Evolutionary conservation across 2,329 filamentous ascomycete genomes (phyloP).

Genomic region (Penicillium sp.): DNA sequence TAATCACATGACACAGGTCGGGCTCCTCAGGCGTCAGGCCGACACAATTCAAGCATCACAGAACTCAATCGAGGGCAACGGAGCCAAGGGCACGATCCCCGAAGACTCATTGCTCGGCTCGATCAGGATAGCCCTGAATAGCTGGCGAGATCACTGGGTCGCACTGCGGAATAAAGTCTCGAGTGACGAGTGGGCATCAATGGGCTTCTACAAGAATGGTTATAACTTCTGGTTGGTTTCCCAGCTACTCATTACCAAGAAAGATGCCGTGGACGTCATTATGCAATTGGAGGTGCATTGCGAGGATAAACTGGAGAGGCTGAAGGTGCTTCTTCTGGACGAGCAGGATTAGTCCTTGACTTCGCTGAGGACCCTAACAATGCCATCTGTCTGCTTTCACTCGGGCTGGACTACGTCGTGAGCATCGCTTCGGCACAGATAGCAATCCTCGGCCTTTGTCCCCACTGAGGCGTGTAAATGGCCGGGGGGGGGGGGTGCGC

Average conservation of each 20-base stretch:
- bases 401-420: no score
- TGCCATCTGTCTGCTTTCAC: no score
- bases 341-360: conserved; percentile 21
- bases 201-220: conserved; percentile 43
- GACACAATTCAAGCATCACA: conserved; percentile 9
- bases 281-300: conserved; percentile 45
- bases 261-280: conserved; percentile 42
- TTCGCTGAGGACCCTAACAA: no score
- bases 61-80: not conserved
- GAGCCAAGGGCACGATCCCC: conserved; percentile 17
- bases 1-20: conserved; percentile 37
- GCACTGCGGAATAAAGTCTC: conserved; percentile 30
- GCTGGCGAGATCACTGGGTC: conserved; percentile 40
- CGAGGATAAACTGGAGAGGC: conserved; percentile 41
- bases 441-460: no score
- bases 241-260: conserved; percentile 40
- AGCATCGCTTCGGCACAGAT: no score
- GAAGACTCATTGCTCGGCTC: conserved; percentile 30
- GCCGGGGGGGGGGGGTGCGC: not conserved
- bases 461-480: no score
- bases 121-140: conserved; percentile 34
- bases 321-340: conserved; percentile 39
- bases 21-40: conserved; percentile 24
- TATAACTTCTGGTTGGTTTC: conserved; percentile 45
- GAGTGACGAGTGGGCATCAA: conserved; percentile 35